Conservation (phyloP, 352 stramenopile genomes). For the Globisporangium solare region DNA sequence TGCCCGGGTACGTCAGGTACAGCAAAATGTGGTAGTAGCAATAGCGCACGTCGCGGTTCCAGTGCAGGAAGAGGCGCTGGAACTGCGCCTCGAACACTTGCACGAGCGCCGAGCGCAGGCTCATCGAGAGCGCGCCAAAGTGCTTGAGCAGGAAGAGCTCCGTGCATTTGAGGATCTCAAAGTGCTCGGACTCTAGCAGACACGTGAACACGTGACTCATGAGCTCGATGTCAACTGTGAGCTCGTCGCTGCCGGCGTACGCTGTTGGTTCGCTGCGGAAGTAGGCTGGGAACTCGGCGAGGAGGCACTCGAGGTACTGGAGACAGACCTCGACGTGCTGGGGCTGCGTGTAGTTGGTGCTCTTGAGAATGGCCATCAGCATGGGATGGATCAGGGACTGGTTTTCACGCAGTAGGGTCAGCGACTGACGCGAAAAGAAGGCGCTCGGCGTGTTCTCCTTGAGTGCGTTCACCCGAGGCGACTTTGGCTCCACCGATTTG, state of each 20-base stretch:
- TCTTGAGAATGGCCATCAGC: slow-evolving; percentile 50
- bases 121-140: slow-evolving; percentile 44
- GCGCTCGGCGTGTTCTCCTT: slow-evolving; percentile 25
- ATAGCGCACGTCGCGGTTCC: slow-evolving; percentile 80
- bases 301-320: slow-evolving; percentile 56
- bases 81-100: slow-evolving; percentile 47
- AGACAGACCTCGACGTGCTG: slow-evolving; percentile 70
- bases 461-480: slow-evolving; percentile 24
- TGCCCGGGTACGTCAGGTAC: slow-evolving; percentile 76
- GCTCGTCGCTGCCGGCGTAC: slow-evolving; percentile 13
- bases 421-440: slow-evolving; percentile 55
- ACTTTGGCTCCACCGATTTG: slow-evolving; percentile 36
- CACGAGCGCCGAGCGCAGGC: slow-evolving; percentile 48
- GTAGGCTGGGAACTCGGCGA: slow-evolving; percentile 54
- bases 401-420: slow-evolving; percentile 47
- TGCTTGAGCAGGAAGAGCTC: slow-evolving; percentile 69
- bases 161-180: slow-evolving; percentile 60
- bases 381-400: slow-evolving; percentile 46
- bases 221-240: slow-evolving; percentile 27
- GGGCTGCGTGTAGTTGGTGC: slow-evolving; percentile 64
- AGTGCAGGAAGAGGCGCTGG: slow-evolving; percentile 71
- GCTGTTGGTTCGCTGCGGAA: slow-evolving; percentile 35
- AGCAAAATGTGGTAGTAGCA: slow-evolving; percentile 79
- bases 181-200: slow-evolving; percentile 68
- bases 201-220: slow-evolving; percentile 51